Evolutionary conservation across 371 early-diverging fungal genomes (phyloP), one percentile per base, ranked within the genome.

Genomic region (Capillidium rhysosporum): DNA sequence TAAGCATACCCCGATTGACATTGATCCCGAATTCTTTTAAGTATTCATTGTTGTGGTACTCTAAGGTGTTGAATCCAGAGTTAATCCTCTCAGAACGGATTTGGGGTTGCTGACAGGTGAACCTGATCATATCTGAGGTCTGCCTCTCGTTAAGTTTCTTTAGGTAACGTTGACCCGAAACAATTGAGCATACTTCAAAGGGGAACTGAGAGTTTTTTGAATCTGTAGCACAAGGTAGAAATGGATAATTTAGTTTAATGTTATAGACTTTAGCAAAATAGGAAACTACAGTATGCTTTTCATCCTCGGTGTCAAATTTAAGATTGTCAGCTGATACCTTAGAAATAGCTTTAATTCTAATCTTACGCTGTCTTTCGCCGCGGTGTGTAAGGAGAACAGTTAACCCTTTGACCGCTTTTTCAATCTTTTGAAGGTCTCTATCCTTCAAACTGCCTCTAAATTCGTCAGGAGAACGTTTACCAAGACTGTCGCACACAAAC

Each of bases 101-200:
- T 43, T 72, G 63, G 0, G 92, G 95, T 28, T 74, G 71, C 57
- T 80, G 79, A 59, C 86, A 82, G 0, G 89, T 83, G 60, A 87
- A 85, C 57, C 76, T 82, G 65, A 94, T 89, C 88, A 92, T 90
- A 51, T 89, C 86, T 0, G 87, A 80, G 0, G 91, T 91, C 70
- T 92, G 82, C 29, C 67, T 69, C 41, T 86, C 88, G 59, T 83
- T 79, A 20, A 89, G 65, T 62, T 86, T 86, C 59, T 82, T 70
- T 52, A 69, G 61, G 59, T 74, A 75, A 25, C 86, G 75, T 67
- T 89, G 91, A 40, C 86, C 88, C 41, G 74, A 71, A 28, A 78
- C 62, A 18, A 93, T 65, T 25, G 75, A 71, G 65, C 93, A 92
- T 28, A 90, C 73, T 65, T 95, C 93, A 69, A 93, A 73, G 26